These are phyloP conservation scores for Talaromyces verruculosus DNA, from an alignment of 2,329 filamentous ascomycete genomes.

Conservation along the genomic window DNA sequence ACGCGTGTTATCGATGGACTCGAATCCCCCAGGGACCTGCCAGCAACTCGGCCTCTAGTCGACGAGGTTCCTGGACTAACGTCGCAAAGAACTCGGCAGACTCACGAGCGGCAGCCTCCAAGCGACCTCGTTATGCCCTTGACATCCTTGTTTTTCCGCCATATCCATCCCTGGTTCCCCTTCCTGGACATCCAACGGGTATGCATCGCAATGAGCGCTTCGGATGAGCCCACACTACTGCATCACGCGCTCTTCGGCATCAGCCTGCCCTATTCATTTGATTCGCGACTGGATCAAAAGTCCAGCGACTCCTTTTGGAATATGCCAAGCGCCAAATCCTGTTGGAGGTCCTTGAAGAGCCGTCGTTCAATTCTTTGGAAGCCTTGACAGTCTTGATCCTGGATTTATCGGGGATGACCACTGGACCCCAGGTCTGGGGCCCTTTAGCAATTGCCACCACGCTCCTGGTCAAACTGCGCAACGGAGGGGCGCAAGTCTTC, in stretches of 20 bases:
- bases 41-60: neutral
- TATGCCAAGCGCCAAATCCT: neutral
- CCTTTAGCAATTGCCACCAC: neutral
- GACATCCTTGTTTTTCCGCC: neutral
- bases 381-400: neutral
- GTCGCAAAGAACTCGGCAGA: neutral
- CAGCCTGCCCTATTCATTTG: neutral
- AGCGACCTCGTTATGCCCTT: neutral
- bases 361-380: neutral
- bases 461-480: neutral
- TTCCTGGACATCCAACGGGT: neutral
- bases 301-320: slow-evolving; percentile 1
- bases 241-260: neutral
- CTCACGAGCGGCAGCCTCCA: neutral
- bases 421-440: neutral
- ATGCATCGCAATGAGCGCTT: neutral
- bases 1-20: neutral
- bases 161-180: neutral
- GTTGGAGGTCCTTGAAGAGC: neutral
- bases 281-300: neutral
- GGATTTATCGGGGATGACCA: neutral
- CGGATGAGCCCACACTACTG: neutral
- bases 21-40: neutral
- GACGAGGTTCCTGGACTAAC: neutral
- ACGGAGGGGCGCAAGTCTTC: neutral